Conservation (phyloP, 1,284 basidiomycete genomes). For the Ganoderma lingzhi region DNA sequence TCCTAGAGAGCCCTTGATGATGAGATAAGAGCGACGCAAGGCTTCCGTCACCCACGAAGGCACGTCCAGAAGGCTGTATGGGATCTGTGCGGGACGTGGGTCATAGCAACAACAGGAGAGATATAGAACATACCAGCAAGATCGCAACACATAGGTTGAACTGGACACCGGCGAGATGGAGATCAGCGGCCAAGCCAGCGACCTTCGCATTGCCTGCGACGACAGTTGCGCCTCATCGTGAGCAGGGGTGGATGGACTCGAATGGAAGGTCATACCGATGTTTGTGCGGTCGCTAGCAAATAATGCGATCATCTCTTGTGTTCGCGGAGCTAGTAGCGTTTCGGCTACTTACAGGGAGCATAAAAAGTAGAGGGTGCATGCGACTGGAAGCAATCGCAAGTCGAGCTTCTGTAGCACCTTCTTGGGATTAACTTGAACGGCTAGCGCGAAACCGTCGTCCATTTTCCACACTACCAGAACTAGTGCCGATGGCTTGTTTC, state of each 20-base stretch:
- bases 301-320: conserved; percentile 45
- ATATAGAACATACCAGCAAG: conserved; percentile 19
- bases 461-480: no score
- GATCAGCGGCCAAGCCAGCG: conserved; percentile 23
- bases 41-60: conserved; percentile 24
- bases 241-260: neutral
- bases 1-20: conserved; percentile 9
- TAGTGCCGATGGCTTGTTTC: no score
- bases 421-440: neutral
- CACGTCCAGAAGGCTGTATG: conserved; percentile 28
- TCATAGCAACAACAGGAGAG: neutral
- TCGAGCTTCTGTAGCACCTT: neutral
- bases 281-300: conserved; percentile 67
- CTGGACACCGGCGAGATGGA: conserved; percentile 27
- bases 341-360: neutral
- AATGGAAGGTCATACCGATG: conserved; percentile 61
- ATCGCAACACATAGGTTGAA: conserved; percentile 30
- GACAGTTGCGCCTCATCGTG: conserved; percentile 32
- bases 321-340: neutral
- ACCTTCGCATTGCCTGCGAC: conserved; percentile 31
- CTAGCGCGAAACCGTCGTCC: neutral
- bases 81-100: conserved; percentile 15
- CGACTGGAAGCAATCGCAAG: neutral
- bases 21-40: neutral
- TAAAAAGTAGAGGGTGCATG: neutral